phyloP scores from a whole-genome alignment of 2,329 filamentous ascomycete species.

The Xylariales sp. region DNA sequence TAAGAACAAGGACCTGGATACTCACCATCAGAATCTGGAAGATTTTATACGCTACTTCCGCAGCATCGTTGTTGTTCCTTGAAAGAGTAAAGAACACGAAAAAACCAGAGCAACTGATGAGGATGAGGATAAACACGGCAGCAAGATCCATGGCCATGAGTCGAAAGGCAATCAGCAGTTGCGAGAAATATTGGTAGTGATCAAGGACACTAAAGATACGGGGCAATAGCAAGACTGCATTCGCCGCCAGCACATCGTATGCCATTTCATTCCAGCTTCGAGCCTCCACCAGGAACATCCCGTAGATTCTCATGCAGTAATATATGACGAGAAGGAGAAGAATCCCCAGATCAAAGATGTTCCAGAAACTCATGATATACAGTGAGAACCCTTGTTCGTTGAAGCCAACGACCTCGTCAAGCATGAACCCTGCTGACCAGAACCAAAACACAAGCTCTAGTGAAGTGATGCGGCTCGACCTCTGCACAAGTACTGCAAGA shows the following conservation, averaged over 20 bases:
- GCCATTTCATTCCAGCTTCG: conserved; percentile 75
- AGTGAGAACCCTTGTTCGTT: conserved; percentile 94
- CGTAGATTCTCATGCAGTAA: conserved; percentile 84
- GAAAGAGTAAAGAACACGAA: conserved; percentile 92
- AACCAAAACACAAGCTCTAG: conserved; percentile 93
- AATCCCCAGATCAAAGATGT: conserved; percentile 89
- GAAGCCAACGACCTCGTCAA: conserved; percentile 92
- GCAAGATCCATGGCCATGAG: conserved; percentile 89
- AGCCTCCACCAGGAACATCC: conserved; percentile 74
- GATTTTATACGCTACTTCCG: conserved; percentile 78
- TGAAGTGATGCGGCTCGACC: conserved; percentile 74
- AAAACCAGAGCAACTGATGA: conserved; percentile 89
- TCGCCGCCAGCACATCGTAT: conserved; percentile 90
- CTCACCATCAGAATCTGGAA: conserved; percentile 80
- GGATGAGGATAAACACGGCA: conserved; percentile 76
- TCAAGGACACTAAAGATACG: conserved; percentile 90
- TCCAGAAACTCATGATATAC: conserved; percentile 98
- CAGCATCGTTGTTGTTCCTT: conserved; percentile 63
- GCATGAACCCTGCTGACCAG: conserved; percentile 95
- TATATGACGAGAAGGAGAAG: conserved; percentile 80
- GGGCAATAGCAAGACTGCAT: conserved; percentile 83
- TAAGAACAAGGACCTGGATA: too few species aligned
- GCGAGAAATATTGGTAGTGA: conserved; percentile 94
- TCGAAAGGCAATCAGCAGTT: conserved; percentile 87
- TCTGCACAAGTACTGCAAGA: conserved; percentile 70